Conservation (phyloP, 768 basidiomycete genomes). For the Lepiota brunneoincarnata region DNA sequence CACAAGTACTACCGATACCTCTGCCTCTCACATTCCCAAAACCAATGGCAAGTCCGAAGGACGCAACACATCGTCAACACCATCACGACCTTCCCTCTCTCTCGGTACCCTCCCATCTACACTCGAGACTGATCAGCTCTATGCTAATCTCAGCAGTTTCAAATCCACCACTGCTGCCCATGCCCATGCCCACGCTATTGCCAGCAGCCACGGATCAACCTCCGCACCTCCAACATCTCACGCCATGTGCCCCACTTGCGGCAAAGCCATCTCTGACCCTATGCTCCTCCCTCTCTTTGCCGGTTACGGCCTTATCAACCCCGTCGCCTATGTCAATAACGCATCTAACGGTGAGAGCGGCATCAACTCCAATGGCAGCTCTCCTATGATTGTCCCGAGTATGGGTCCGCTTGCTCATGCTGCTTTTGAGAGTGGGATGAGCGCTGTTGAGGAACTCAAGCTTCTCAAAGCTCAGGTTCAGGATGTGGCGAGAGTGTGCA, state of each 20-base stretch:
- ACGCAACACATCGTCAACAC: neutral
- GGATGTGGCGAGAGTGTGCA: constrained; percentile 73
- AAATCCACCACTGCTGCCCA: constrained; percentile 14
- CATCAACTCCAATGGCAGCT: constrained; percentile 47
- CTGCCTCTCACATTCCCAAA: neutral
- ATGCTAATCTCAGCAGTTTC: neutral
- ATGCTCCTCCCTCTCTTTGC: constrained; percentile 29
- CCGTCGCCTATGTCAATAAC: neutral
- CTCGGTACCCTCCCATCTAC: constrained; percentile 24
- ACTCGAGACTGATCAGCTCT: constrained; percentile 4
- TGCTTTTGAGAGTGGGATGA: constrained; percentile 31
- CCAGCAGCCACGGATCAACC: constrained; percentile 19
- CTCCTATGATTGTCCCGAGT: constrained; percentile 38
- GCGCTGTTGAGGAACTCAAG: constrained; percentile 69
- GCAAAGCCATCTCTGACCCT: constrained; percentile 45
- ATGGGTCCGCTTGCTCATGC: constrained; percentile 51
- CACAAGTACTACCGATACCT: neutral
- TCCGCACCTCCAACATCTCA: constrained; percentile 47
- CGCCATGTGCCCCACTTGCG: constrained; percentile 54
- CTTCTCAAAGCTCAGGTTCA: constrained; percentile 79
- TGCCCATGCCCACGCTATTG: constrained; percentile 2
- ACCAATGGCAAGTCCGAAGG: neutral
- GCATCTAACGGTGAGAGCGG: constrained; percentile 7
- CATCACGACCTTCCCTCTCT: constrained; percentile 23
- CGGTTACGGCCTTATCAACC: constrained; percentile 5